phyloP scores from a whole-genome alignment of 768 basidiomycete genomes.

The Boletus barrowsii region DNA sequence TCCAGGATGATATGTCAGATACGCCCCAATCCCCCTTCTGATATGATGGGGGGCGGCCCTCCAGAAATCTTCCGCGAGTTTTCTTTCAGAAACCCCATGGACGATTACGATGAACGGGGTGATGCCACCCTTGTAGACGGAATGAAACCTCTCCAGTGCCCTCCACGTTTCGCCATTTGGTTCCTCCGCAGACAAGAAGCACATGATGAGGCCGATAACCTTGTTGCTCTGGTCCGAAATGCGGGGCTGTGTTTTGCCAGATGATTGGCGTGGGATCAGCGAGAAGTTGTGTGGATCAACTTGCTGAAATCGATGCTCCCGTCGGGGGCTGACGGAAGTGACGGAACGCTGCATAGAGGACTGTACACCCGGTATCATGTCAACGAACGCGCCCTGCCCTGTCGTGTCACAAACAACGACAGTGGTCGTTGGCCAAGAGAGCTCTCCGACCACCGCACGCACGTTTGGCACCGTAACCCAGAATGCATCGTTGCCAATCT shows the following conservation, averaged over 20 bases:
- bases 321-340: not conserved
- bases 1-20: constrained; percentile 15
- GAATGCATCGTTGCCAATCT: constrained; percentile 1
- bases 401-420: constrained; percentile 19
- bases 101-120: constrained; percentile 20
- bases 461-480: constrained; percentile 17
- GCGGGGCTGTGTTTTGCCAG: not conserved
- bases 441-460: constrained; percentile 15
- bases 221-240: not conserved
- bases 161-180: constrained; percentile 10
- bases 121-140: constrained; percentile 10
- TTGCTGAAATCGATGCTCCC: constrained; percentile 14
- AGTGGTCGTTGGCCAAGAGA: constrained; percentile 20
- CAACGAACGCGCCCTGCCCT: not conserved
- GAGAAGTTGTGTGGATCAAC: constrained; percentile 10
- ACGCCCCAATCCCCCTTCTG: constrained; percentile 4
- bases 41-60: constrained; percentile 8
- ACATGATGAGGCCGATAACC: constrained; percentile 15
- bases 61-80: constrained; percentile 11
- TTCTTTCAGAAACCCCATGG: constrained; percentile 1
- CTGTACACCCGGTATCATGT: constrained; percentile 8
- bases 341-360: constrained; percentile 1
- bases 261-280: not conserved
- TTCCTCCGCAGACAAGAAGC: constrained; percentile 7
- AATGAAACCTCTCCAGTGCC: constrained; percentile 14